Evolutionary conservation across 495 filamentous ascomycete species (phyloP).

Genomic region (Penicillium mononematosum): DNA sequence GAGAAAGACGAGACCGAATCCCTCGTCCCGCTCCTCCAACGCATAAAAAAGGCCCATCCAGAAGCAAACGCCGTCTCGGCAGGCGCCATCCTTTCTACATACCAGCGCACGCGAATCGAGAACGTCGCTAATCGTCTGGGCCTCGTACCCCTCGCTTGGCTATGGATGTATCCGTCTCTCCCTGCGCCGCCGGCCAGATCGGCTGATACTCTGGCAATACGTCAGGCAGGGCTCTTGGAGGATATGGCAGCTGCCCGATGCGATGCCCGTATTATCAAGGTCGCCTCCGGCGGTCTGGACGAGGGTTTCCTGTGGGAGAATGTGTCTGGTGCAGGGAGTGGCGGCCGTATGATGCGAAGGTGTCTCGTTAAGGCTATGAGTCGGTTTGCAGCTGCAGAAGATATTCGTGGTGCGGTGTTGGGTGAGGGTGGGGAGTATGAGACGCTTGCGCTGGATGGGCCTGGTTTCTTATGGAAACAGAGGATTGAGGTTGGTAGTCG

Average conservation of each 20-base stretch:
- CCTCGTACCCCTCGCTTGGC: slow-evolving; percentile 74
- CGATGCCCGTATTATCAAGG: slow-evolving; percentile 88
- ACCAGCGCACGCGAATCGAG: slow-evolving; percentile 92
- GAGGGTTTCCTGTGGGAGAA: slow-evolving; percentile 80
- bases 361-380: slow-evolving; percentile 61
- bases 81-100: slow-evolving; percentile 89
- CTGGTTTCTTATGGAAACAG: slow-evolving; percentile 64
- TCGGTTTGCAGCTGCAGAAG: slow-evolving; percentile 60
- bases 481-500: slow-evolving; percentile 63
- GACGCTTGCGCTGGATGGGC: slow-evolving; percentile 84
- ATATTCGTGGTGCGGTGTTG: slow-evolving; percentile 63
- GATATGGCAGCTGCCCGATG: slow-evolving; percentile 78
- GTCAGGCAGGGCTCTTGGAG: slow-evolving; percentile 56
- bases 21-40: slow-evolving; percentile 67
- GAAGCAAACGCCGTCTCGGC: slow-evolving; percentile 80
- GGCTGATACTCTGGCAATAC: slow-evolving; percentile 27
- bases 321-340: slow-evolving; percentile 49
- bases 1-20: slow-evolving; percentile 81
- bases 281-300: slow-evolving; percentile 85
- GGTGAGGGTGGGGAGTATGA: slow-evolving; percentile 98
- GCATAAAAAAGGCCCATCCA: slow-evolving; percentile 64
- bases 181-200: slow-evolving; percentile 40
- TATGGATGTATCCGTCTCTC: slow-evolving; percentile 88
- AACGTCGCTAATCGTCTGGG: slow-evolving; percentile 76
- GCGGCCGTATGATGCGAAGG: slow-evolving; percentile 45